Conservation (phyloP, 257 asterid genomes). For the Nicotiana tomentosiformis region DNA sequence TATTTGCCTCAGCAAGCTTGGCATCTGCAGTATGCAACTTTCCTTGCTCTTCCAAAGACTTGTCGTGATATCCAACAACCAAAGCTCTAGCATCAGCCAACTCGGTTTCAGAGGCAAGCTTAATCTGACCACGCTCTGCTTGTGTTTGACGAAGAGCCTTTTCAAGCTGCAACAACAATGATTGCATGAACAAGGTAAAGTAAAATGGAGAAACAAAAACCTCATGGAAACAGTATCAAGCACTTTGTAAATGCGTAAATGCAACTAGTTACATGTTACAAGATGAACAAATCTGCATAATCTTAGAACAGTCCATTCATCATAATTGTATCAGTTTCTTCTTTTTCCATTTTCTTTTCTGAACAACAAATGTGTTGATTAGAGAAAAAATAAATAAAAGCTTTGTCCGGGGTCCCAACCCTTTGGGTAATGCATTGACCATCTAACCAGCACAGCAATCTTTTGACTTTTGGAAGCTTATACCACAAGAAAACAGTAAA, state of each 20-base stretch:
- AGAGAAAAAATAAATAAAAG: background rate
- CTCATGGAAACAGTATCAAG: background rate
- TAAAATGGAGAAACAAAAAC: constrained; percentile 1
- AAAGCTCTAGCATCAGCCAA: constrained; percentile 62
- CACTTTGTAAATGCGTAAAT: background rate
- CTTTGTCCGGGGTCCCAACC: background rate
- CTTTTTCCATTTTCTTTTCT: background rate
- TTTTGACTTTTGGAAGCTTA: background rate
- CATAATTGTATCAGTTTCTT: background rate
- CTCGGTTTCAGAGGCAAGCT: constrained; percentile 50
- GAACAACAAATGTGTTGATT: background rate
- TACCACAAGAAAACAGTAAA: background rate
- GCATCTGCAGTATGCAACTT: constrained; percentile 72
- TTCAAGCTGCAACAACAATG: constrained; percentile 51
- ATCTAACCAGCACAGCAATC: background rate
- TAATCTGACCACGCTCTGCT: constrained; percentile 46
- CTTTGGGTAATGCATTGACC: background rate
- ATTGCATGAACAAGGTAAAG: background rate
- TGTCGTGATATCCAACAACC: constrained; percentile 53
- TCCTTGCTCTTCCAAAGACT: constrained; percentile 61
- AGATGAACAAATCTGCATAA: background rate
- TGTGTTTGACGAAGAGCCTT: constrained; percentile 52
- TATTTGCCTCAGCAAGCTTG: constrained; percentile 75
- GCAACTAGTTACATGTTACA: background rate
- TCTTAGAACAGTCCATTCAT: background rate